These are phyloP conservation scores for Russula earlei DNA, from an alignment of 768 basidiomycete species.

Conservation along the genomic window DNA sequence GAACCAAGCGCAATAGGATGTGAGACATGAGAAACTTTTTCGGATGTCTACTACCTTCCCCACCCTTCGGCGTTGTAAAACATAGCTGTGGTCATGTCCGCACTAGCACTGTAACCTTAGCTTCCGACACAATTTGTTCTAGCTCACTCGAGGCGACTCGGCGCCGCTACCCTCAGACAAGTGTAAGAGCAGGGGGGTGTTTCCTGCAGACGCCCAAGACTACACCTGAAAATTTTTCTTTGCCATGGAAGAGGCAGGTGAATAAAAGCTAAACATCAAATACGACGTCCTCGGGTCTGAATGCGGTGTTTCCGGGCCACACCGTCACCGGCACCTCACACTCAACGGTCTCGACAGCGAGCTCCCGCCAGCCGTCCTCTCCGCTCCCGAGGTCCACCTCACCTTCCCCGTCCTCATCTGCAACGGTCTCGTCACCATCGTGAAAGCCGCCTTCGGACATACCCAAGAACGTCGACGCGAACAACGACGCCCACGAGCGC, in stretches of 20 bases:
- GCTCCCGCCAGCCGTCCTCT: conserved; percentile 48
- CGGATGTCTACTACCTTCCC: background rate
- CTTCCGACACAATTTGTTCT: background rate
- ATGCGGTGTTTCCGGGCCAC: conserved; percentile 85
- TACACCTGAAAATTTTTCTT: conserved; percentile 5
- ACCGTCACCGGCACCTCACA: conserved; percentile 87
- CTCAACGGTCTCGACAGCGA: conserved; percentile 80
- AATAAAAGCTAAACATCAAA: conserved; percentile 48
- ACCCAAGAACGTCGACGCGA: conserved; percentile 33
- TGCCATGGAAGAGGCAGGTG: background rate
- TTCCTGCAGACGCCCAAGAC: background rate
- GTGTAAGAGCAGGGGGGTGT: background rate
- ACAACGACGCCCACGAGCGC: conserved; percentile 34
- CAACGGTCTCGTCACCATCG: conserved; percentile 43
- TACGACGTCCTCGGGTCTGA: conserved; percentile 67
- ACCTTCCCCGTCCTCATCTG: conserved; percentile 21
- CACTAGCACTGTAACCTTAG: conserved; percentile 11
- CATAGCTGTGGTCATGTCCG: conserved; percentile 1
- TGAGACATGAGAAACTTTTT: background rate
- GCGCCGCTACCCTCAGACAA: background rate
- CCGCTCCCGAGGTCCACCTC: conserved; percentile 27
- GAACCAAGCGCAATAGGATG: conserved; percentile 17
- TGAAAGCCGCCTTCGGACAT: conserved; percentile 43
- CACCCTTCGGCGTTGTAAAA: background rate
- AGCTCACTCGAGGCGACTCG: background rate